Evolutionary conservation across 1,284 basidiomycete genomes (phyloP).

Genomic region (Xerocomus nothofagi): DNA sequence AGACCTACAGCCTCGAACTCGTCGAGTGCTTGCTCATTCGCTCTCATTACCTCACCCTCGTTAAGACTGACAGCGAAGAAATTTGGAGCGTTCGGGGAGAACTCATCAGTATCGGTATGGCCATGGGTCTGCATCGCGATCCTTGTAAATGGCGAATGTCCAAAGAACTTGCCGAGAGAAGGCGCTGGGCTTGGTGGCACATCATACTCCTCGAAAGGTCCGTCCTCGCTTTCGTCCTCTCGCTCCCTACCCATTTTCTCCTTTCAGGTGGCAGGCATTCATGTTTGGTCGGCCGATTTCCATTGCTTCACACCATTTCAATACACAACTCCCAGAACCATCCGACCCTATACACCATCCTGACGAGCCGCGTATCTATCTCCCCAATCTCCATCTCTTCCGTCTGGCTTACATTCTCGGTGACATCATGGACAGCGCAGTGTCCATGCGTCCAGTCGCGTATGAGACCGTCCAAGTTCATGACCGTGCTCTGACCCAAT

Average conservation of each 20-base stretch:
- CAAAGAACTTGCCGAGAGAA: slow-evolving; percentile 64
- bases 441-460: slow-evolving; percentile 69
- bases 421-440: slow-evolving; percentile 79
- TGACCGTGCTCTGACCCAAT: slow-evolving; percentile 63
- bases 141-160: slow-evolving; percentile 71
- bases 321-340: slow-evolving; percentile 69
- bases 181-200: slow-evolving; percentile 87
- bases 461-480: slow-evolving; percentile 72
- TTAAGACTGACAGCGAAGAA: slow-evolving; percentile 74
- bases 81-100: slow-evolving; percentile 74
- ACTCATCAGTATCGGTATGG: slow-evolving; percentile 67
- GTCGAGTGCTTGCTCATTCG: slow-evolving; percentile 70
- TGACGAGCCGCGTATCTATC: slow-evolving; percentile 57
- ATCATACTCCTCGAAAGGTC: slow-evolving; percentile 74
- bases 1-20: slow-evolving; percentile 70
- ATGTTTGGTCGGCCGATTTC: slow-evolving; percentile 76
- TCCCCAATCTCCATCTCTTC: slow-evolving; percentile 74
- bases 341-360: slow-evolving; percentile 60
- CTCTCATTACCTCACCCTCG: slow-evolving; percentile 67
- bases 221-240: slow-evolving; percentile 24
- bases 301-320: slow-evolving; percentile 76
- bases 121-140: slow-evolving; percentile 81
- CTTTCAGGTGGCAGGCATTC: slow-evolving; percentile 75
- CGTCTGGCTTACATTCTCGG: slow-evolving; percentile 73
- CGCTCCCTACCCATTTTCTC: slow-evolving; percentile 14